Evolutionary conservation across 2,329 filamentous ascomycete genomes (phyloP), one percentile per base, ranked within the genome.

Genomic region (Penicillium decumbens): DNA sequence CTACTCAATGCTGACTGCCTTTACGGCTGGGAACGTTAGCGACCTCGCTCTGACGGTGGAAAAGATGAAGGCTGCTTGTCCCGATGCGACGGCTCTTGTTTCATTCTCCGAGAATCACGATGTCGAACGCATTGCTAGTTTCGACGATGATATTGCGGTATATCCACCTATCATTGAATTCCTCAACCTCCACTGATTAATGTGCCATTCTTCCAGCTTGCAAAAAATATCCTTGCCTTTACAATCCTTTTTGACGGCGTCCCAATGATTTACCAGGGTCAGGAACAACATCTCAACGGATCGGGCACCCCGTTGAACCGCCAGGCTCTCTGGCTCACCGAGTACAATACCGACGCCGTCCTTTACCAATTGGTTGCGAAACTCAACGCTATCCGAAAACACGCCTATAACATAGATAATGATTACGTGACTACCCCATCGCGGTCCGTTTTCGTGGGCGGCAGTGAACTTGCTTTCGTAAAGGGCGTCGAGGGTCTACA

Each of bases 51-150:
- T 53, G 7, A 53, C 40, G 23, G 55, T 69, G 3, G 55, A 59
- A 20, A 32, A 53, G 4, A 61, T 66, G 38, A 59, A 63, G 33
- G 41, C 43, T 6, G 15, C 47, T 6, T 75, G 71, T 43, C 48
- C 56, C 1, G 73, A 81, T 56, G 69, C 75, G 1, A 67, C 72
- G 1, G 68, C 72, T 8, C 68, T 81, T 10, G 77, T 72, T 6
- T 74, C 70, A 0, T 84, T 83, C 57, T 63, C 78, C 3, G 81
- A 83, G 60, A 84, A 83, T 61, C 80, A 84, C 58, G 81, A 83
- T 59, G 73, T 78, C 44, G 57, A 75, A 4, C 78, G 81, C 6
- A 82, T 80, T 63, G 63, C 77, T 3, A 75, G 68, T 50, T 61
- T 74, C 47, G 80, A 76, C 43, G 63, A 70, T n/a, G 82, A 86